These are phyloP conservation scores for Melampsora abietis-canadensis DNA, from an alignment of 1,284 basidiomycete genomes.

Conservation along the genomic window DNA sequence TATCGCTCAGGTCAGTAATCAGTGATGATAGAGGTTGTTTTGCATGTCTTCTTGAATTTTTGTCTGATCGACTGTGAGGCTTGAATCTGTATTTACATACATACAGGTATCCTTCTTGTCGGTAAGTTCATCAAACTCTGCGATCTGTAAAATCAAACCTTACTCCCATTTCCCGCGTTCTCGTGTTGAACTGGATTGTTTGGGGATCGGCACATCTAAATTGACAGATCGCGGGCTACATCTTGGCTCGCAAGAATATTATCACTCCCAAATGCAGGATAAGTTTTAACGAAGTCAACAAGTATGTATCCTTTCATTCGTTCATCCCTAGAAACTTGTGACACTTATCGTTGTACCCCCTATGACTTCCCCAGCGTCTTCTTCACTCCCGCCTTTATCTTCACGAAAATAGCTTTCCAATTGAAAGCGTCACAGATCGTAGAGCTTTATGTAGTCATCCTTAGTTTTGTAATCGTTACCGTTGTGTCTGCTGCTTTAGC, in stretches of 20 bases:
- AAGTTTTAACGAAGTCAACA: slow-evolving; percentile 32
- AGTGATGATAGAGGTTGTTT: too few species aligned
- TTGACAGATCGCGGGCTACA: slow-evolving; percentile 52
- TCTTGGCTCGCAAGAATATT: slow-evolving; percentile 54
- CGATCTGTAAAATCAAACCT: neutral
- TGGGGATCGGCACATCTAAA: too few species aligned
- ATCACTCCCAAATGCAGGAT: slow-evolving; percentile 55
- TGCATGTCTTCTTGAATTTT: neutral
- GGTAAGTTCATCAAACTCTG: slow-evolving; percentile 8
- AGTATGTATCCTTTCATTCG: neutral
- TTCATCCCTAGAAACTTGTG: too few species aligned
- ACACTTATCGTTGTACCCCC: too few species aligned
- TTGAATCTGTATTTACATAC: too few species aligned
- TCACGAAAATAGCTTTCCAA: slow-evolving; percentile 56
- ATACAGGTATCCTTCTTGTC: slow-evolving; percentile 34
- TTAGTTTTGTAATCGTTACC: slow-evolving; percentile 55
- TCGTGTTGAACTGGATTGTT: neutral
- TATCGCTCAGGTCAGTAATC: slow-evolving; percentile 24
- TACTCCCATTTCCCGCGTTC: neutral
- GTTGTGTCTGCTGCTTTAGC: slow-evolving; percentile 53
- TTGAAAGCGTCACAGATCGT: slow-evolving; percentile 54
- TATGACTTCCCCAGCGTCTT: slow-evolving; percentile 44
- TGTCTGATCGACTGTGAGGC: too few species aligned
- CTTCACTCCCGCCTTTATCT: slow-evolving; percentile 54
- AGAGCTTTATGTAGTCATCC: slow-evolving; percentile 54